These are phyloP conservation scores for Jatropha curcas DNA, from an alignment of 345 rosid species.

Conservation along the genomic window DNA sequence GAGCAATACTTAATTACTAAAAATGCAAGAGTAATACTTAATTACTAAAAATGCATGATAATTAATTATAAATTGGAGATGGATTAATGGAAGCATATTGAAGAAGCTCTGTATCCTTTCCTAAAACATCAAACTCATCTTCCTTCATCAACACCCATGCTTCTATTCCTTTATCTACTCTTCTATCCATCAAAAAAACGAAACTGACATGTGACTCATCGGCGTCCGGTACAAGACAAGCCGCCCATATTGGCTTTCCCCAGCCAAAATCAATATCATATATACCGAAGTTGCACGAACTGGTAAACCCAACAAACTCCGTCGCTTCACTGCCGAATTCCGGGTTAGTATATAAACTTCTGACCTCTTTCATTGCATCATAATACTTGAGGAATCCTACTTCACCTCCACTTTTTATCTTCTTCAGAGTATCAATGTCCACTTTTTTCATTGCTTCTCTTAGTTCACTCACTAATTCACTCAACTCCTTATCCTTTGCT, in stretches of 20 bases:
- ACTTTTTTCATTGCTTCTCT: conserved; percentile 11
- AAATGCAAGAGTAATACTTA: no score
- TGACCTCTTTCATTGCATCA: conserved; percentile 3
- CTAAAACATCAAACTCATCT: no score
- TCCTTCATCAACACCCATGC: no score
- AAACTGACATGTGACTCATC: no score
- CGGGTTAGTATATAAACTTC: not conserved
- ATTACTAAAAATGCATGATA: no score
- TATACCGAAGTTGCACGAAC: not conserved
- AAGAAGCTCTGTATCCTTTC: no score
- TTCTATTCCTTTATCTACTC: no score
- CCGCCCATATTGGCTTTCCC: not conserved
- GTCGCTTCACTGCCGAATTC: not conserved
- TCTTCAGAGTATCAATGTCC: conserved; percentile 11
- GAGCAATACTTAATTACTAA: no score
- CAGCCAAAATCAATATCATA: not conserved
- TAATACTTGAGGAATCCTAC: not conserved
- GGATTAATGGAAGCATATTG: no score
- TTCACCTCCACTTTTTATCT: conserved; percentile 5
- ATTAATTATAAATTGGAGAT: no score
- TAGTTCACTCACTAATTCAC: not conserved
- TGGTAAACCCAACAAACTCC: conserved; percentile 9
- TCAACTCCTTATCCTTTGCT: conserved; percentile 2
- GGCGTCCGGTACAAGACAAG: not conserved
- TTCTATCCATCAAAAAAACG: no score